Evolutionary conservation across 345 rosid species (phyloP).

Genomic region (Citrus medica): DNA sequence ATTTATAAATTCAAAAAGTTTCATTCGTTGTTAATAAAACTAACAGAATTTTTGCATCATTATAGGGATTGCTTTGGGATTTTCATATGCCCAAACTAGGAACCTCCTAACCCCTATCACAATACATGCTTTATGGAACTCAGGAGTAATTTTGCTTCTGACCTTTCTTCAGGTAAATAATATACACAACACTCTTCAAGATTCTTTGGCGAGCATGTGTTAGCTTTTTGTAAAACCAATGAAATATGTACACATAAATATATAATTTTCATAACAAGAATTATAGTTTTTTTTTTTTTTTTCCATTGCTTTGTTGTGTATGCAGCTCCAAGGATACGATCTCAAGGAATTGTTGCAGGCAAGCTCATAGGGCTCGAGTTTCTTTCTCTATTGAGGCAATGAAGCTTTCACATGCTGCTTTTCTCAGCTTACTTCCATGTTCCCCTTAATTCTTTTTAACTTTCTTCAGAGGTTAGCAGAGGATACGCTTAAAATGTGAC

Average conservation of each 20-base stretch:
- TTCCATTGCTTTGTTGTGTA: slow-evolving; percentile 5
- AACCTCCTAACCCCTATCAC: slow-evolving; percentile 80
- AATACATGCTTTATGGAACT: slow-evolving; percentile 87
- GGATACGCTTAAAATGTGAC: no score
- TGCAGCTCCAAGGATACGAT: slow-evolving; percentile 81
- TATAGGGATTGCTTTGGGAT: slow-evolving; percentile 68
- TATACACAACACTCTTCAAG: neutral
- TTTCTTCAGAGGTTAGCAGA: no score
- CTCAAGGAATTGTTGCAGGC: slow-evolving; percentile 76
- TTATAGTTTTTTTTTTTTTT: neutral
- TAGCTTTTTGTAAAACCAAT: neutral
- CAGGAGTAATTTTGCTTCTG: slow-evolving; percentile 75
- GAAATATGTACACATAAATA: neutral
- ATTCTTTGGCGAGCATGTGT: neutral
- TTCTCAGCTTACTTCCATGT: neutral
- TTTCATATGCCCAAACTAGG: slow-evolving; percentile 87
- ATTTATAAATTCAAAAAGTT: neutral
- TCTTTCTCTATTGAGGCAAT: neutral
- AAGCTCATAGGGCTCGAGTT: slow-evolving; percentile 10
- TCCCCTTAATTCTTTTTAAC: neutral
- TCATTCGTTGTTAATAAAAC: neutral
- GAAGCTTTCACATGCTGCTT: neutral
- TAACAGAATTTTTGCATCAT: neutral
- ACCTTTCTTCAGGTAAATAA: slow-evolving; percentile 79
- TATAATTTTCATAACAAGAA: neutral